Conservation (phyloP, 345 rosid species). For the Citrus mangshanensis region DNA sequence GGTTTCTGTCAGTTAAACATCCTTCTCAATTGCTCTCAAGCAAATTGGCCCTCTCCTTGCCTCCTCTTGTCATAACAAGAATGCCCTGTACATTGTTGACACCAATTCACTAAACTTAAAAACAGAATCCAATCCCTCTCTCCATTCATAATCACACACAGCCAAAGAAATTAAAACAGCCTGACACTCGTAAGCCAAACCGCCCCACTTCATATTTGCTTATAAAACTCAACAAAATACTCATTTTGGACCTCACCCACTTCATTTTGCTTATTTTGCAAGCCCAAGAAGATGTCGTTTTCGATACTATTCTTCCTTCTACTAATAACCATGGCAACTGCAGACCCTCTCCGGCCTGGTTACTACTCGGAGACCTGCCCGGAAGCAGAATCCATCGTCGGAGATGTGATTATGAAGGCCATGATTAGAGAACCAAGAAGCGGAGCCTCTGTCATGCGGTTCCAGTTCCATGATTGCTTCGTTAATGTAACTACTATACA, state of each 20-base stretch:
- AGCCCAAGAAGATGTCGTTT: conserved; percentile 12
- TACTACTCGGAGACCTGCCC: conserved; percentile 77
- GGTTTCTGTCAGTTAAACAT: conserved; percentile 10
- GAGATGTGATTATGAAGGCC: conserved; percentile 55
- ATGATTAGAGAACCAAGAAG: conserved; percentile 70
- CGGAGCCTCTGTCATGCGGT: conserved; percentile 90
- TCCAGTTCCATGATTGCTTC: conserved; percentile 95
- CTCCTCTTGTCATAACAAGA: conserved; percentile 12
- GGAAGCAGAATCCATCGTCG: conserved; percentile 61
- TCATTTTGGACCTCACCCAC: conserved; percentile 1
- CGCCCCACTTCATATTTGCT: background rate
- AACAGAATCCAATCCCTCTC: background rate
- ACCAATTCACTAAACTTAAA: background rate
- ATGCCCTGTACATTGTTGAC: conserved; percentile 5
- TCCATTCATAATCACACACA: background rate
- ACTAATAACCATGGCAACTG: conserved; percentile 21
- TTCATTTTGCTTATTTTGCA: background rate
- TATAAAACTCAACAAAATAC: background rate
- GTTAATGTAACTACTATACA: conserved; percentile 48
- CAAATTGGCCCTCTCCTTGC: conserved; percentile 6
- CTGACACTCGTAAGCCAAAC: background rate
- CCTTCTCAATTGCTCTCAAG: background rate
- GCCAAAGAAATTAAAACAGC: conserved; percentile 11
- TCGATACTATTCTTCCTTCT: conserved; percentile 21
- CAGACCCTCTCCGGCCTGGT: conserved; percentile 48